Evolutionary conservation across 495 filamentous ascomycete species (phyloP).

Genomic region (Tuber umbilicatum): DNA sequence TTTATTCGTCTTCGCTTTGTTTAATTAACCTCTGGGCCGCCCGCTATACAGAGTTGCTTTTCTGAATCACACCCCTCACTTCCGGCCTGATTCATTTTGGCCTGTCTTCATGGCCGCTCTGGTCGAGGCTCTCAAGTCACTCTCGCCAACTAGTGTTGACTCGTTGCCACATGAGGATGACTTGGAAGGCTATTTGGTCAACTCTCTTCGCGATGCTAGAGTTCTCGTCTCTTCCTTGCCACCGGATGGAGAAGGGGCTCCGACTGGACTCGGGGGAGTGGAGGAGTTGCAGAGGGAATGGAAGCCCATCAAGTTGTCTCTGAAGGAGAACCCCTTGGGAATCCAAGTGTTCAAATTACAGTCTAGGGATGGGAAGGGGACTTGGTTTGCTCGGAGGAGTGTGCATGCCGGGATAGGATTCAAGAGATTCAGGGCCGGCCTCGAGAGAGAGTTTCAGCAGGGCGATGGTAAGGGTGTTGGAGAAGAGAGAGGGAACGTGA

Average conservation of each 20-base stretch:
- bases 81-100: not conserved
- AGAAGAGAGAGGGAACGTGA: slow-evolving; percentile 52
- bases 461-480: slow-evolving; percentile 46
- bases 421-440: slow-evolving; percentile 55
- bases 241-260: slow-evolving; percentile 14
- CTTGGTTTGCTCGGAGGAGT: slow-evolving; percentile 84
- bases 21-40: not conserved
- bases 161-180: slow-evolving; percentile 54
- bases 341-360: slow-evolving; percentile 73
- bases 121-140: slow-evolving; percentile 65
- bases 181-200: slow-evolving; percentile 47
- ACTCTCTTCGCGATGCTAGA: slow-evolving; percentile 59
- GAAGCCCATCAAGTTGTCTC: slow-evolving; percentile 70
- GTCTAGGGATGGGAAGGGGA: slow-evolving; percentile 71
- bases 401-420: slow-evolving; percentile 73
- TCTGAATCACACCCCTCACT: not conserved
- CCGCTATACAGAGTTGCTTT: not conserved
- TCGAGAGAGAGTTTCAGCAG: slow-evolving; percentile 50
- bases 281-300: slow-evolving; percentile 66
- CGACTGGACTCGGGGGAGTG: slow-evolving; percentile 43
- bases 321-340: slow-evolving; percentile 67
- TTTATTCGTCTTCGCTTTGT: not conserved
- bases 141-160: slow-evolving; percentile 55
- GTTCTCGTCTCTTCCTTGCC: slow-evolving; percentile 69
- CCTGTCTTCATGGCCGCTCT: slow-evolving; percentile 52